Evolutionary conservation across 2,329 filamentous ascomycete genomes (phyloP).

Genomic region (Ramularia collo-cygni): DNA sequence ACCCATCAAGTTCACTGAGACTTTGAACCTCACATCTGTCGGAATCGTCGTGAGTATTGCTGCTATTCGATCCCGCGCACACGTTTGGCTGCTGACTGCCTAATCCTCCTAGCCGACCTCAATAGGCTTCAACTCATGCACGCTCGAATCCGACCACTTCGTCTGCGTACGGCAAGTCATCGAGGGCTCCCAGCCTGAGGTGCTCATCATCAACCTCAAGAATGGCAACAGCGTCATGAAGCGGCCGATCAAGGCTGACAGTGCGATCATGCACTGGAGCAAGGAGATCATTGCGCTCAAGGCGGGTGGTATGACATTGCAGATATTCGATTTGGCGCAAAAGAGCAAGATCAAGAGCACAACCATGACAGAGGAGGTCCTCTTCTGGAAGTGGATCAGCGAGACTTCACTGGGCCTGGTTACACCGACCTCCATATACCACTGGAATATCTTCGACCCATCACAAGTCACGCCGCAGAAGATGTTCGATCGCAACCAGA

Average conservation of each 20-base stretch:
- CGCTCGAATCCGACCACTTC: slow-evolving; percentile 93
- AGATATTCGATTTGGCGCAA: slow-evolving; percentile 90
- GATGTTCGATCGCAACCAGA: slow-evolving; percentile 89
- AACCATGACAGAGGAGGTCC: slow-evolving; percentile 93
- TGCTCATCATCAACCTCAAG: slow-evolving; percentile 96
- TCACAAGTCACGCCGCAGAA: slow-evolving; percentile 74
- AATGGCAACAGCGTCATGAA: slow-evolving; percentile 93
- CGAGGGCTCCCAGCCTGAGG: slow-evolving; percentile 77
- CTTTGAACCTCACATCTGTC: slow-evolving; percentile 57
- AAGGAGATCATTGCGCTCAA: slow-evolving; percentile 95
- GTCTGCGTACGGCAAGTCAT: slow-evolving; percentile 96
- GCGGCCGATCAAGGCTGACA: slow-evolving; percentile 96
- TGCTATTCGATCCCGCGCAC: background rate
- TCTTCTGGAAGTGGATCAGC: slow-evolving; percentile 99
- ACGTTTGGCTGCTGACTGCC: slow-evolving; percentile 15
- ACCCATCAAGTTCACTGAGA: slow-evolving; percentile 90
- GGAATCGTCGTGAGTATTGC: slow-evolving; percentile 41
- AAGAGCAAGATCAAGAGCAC: slow-evolving; percentile 97
- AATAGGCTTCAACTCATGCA: slow-evolving; percentile 86
- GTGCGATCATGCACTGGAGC: slow-evolving; percentile 98
- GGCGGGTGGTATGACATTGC: slow-evolving; percentile 85
- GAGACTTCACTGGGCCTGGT: slow-evolving; percentile 82
- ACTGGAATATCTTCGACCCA: slow-evolving; percentile 94
- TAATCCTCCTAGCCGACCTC: slow-evolving; percentile 49
- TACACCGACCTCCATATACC: slow-evolving; percentile 84